phyloP scores from a whole-genome alignment of 768 basidiomycete genomes.

The Strobilomyces confusus region DNA sequence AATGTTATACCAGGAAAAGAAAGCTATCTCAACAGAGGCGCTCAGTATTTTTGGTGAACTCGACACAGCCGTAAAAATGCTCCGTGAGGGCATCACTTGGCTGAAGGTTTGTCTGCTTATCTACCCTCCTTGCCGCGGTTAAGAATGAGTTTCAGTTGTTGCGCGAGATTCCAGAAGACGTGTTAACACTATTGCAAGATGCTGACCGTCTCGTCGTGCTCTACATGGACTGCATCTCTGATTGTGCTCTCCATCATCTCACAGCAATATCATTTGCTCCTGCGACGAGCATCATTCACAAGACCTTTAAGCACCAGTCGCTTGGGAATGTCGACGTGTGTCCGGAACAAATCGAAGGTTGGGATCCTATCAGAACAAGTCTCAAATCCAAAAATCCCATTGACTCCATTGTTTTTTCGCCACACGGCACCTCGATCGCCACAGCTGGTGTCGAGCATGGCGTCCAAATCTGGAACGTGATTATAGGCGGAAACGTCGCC shows the following conservation, averaged over 20 bases:
- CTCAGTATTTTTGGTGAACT: conserved; percentile 17
- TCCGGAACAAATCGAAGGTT: background rate
- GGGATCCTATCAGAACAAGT: background rate
- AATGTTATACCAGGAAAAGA: no score
- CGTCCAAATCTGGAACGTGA: conserved; percentile 21
- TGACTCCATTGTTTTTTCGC: conserved; percentile 16
- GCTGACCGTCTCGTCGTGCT: conserved; percentile 19
- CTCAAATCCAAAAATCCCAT: conserved; percentile 5
- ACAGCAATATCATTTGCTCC: conserved; percentile 6
- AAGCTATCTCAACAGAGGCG: no score
- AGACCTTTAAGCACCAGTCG: conserved; percentile 9
- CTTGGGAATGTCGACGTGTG: background rate
- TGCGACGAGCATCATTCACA: background rate
- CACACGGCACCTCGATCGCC: conserved; percentile 9
- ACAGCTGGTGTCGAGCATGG: conserved; percentile 13
- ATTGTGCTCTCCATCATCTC: conserved; percentile 20
- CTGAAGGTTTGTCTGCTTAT: conserved; percentile 6
- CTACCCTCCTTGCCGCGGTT: background rate
- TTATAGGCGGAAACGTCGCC: conserved; percentile 20
- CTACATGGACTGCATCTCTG: conserved; percentile 17
- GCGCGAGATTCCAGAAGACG: conserved; percentile 3
- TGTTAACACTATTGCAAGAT: conserved; percentile 11
- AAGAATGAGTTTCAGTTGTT: conserved; percentile 4
- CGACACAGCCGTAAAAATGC: conserved; percentile 14
- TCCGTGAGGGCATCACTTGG: conserved; percentile 14